These are phyloP conservation scores for Paraurostyla sp. DNA, from an alignment of 73 alveolate species.

Conservation along the genomic window DNA sequence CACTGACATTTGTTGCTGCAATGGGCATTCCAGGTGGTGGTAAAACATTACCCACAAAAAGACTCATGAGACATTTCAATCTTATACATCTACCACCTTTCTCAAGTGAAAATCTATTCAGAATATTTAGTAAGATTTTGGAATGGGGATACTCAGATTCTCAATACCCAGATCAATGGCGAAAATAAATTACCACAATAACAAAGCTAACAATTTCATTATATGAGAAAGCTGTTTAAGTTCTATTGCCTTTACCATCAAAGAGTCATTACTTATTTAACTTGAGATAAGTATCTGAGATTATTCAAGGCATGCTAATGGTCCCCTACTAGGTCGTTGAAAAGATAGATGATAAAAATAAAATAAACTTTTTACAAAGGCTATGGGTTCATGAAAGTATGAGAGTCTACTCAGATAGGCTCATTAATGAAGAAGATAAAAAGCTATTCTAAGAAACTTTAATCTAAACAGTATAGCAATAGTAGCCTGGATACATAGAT, in stretches of 20 bases:
- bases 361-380: conserved; percentile 76
- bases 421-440: conserved; percentile 91
- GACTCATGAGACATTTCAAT: conserved; percentile 92
- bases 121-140: conserved; percentile 86
- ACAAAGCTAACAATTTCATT: conserved; percentile 84
- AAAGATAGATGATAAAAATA: conserved; percentile 71
- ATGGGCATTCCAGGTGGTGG: conserved; percentile 99
- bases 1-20: conserved; percentile 89
- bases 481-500: conserved; percentile 47
- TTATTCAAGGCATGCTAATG: conserved; percentile 88
- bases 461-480: conserved; percentile 81
- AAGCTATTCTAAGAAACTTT: conserved; percentile 77
- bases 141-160: conserved; percentile 86
- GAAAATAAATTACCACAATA: conserved; percentile 72
- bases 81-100: conserved; percentile 86
- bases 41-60: conserved; percentile 85
- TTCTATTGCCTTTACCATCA: conserved; percentile 93
- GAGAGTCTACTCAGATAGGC: conserved; percentile 94
- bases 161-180: conserved; percentile 84
- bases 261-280: conserved; percentile 95
- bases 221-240: conserved; percentile 84
- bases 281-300: conserved; percentile 93
- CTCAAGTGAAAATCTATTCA: conserved; percentile 85
- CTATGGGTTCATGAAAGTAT: conserved; percentile 96
- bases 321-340: conserved; percentile 84